Base-by-base conservation (phyloP, 495 filamentous ascomycete genomes). In the Aspergillus leporis region DNA sequence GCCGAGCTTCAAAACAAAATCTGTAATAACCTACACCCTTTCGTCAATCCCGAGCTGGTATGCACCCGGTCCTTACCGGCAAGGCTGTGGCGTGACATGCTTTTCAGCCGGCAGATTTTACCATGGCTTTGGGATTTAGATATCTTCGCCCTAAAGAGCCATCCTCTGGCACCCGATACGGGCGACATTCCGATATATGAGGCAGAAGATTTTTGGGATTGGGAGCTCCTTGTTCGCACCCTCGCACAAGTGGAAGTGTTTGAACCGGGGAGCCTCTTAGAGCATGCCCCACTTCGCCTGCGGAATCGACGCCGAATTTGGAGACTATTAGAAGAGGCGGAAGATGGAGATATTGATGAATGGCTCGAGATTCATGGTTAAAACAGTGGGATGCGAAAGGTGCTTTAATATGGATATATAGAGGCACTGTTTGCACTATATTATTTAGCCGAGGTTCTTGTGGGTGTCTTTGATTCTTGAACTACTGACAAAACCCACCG, bases 221-320 rank as follows among this genome's bases (percentile, higher is more conserved):
- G 38, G 38, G 38, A 43, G 38, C 38, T 4, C 38, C 38, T 43
- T 43, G 38, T 43, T 43, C 38, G 38, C 38, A 43, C 38, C 38
- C 38, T 43, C 14, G 38, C 38, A 43, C 38, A 43, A 43, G 38
- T 43, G 38, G 38, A 43, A 13, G 38, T 43, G 38, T 43, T 43
- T 43, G 38, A 43, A 43, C 38, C 38, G 7, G 38, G 38, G n/a
- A 14, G 14, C 38, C 38, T 13, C 14, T 18, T 43, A 43, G 7
- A 43, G 38, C 38, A 43, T n/a, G 38, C 38, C 14, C 38, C 38
- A 4, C 38, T 43, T 13, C 38, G 38, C 14, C 38, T 43, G 38
- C 38, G 38, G 38, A 43, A 43, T 43, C 38, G 38, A 4, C 38
- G 38, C 5, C 38, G 38, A 13, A 43, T 43, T 13, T 43, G 38